Percentiles rank a stretch among this genome's conserved stretches.
Conservation (phyloP, 2,329 filamentous ascomycete species). For the Juglanconis juglandina region DNA sequence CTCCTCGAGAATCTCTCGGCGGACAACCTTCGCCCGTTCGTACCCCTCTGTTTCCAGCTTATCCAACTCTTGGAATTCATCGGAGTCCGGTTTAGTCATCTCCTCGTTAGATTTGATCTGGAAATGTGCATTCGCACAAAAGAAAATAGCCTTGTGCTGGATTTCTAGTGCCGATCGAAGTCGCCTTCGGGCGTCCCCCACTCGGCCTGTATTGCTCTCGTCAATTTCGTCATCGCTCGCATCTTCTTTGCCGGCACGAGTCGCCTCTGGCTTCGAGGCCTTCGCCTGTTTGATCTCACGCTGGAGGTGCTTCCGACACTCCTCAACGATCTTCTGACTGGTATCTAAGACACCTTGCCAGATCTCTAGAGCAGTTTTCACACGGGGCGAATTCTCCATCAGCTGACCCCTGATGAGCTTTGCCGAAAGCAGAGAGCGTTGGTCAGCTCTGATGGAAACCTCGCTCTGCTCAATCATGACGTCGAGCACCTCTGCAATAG, state of each 20-base stretch:
- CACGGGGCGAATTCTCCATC: slow-evolving; percentile 68
- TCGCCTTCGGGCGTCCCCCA: slow-evolving; percentile 60
- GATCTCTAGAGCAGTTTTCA: slow-evolving; percentile 64
- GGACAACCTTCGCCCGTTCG: slow-evolving; percentile 71
- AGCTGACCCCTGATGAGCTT: slow-evolving; percentile 73
- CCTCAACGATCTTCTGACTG: slow-evolving; percentile 51
- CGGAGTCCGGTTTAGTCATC: slow-evolving; percentile 63
- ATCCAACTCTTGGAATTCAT: slow-evolving; percentile 64
- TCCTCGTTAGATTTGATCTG: slow-evolving; percentile 73
- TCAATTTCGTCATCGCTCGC: slow-evolving; percentile 35
- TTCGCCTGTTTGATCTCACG: slow-evolving; percentile 42
- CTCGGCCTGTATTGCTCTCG: slow-evolving; percentile 29
- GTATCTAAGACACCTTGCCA: slow-evolving; percentile 61
- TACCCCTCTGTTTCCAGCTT: slow-evolving; percentile 70
- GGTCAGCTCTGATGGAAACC: slow-evolving; percentile 60
- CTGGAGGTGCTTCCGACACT: slow-evolving; percentile 61
- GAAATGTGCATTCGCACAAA: slow-evolving; percentile 77
- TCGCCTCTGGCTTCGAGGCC: slow-evolving; percentile 21
- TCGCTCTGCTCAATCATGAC: slow-evolving; percentile 90
- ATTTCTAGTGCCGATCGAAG: slow-evolving; percentile 73
- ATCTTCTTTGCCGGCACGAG: slow-evolving; percentile 27
- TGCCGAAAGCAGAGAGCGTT: slow-evolving; percentile 61
- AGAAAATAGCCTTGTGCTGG: slow-evolving; percentile 79
- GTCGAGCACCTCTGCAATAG: slow-evolving; percentile 80
- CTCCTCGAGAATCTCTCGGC: slow-evolving; percentile 72